A percentile compares a stretch with the other conserved stretches of the same genome.
phyloP scores from a whole-genome alignment of 2,329 filamentous ascomycete species.

The Drechslera avenae region DNA sequence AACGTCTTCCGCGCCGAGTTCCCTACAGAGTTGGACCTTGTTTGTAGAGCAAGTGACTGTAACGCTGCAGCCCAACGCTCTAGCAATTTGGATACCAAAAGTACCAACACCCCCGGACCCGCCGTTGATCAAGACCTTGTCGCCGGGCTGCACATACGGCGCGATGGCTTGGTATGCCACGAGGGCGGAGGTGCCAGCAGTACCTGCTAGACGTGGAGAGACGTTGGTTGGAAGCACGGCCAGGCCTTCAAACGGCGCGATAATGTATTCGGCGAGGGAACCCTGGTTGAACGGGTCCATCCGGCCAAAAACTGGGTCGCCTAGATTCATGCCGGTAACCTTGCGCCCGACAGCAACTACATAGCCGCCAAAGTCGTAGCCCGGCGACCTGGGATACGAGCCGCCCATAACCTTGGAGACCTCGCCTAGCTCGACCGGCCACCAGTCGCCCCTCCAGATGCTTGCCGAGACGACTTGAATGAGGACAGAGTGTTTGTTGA shows the following conservation, averaged over 20 bases:
- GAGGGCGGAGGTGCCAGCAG: constrained; percentile 27
- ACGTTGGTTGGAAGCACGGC: too few relatives aligned
- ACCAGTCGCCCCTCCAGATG: too few relatives aligned
- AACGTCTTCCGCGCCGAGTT: constrained; percentile 64
- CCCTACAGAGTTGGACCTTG: constrained; percentile 61
- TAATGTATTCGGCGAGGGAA: constrained; percentile 36
- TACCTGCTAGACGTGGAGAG: constrained; percentile 14
- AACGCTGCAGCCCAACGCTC: constrained; percentile 61
- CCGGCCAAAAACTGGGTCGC: constrained; percentile 43
- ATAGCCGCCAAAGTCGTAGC: constrained; percentile 56
- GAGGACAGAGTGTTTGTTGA: too few relatives aligned
- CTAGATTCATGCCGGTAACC: constrained; percentile 27
- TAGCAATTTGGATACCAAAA: constrained; percentile 66
- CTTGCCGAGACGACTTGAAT: too few relatives aligned
- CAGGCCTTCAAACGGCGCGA: too few relatives aligned
- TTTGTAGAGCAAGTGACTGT: constrained; percentile 60
- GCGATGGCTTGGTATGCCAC: constrained; percentile 43
- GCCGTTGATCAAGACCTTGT: constrained; percentile 65
- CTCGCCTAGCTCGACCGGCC: too few relatives aligned
- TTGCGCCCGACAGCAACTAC: constrained; percentile 43
- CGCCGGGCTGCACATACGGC: constrained; percentile 30
- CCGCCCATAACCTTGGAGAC: neutral
- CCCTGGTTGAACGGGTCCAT: constrained; percentile 32
- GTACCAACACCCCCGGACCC: constrained; percentile 64
- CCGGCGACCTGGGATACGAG: constrained; percentile 27